phyloP scores from a whole-genome alignment of 371 early-diverging fungal genomes.

The Apophysomyces sp. region DNA sequence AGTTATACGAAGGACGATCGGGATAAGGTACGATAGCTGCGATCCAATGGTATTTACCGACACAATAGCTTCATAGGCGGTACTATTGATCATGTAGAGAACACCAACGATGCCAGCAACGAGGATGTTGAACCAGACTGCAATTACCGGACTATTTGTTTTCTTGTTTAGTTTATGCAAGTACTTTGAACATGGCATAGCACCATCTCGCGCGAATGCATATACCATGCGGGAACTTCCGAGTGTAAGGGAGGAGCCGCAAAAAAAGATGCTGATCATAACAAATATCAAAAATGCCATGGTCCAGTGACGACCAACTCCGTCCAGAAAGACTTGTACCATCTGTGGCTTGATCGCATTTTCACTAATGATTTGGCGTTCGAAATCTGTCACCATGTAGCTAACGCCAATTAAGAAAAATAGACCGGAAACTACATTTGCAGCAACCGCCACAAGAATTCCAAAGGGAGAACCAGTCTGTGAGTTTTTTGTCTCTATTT shows the following conservation, averaged over 20 bases:
- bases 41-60: conserved; percentile 75
- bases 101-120: conserved; percentile 44
- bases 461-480: conserved; percentile 57
- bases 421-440: conserved; percentile 57
- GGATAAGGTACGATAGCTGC: conserved; percentile 71
- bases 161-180: conserved; percentile 28
- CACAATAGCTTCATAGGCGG: conserved; percentile 66
- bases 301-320: conserved; percentile 53
- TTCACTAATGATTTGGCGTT: conserved; percentile 36
- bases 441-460: conserved; percentile 60
- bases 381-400: conserved; percentile 57
- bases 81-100: conserved; percentile 43
- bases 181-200: conserved; percentile 44
- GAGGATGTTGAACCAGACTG: conserved; percentile 48
- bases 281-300: conserved; percentile 59
- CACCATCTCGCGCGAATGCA: conserved; percentile 77
- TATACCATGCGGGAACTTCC: conserved; percentile 74
- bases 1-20: conserved; percentile 58
- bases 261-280: conserved; percentile 57
- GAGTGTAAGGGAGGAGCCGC: conserved; percentile 51
- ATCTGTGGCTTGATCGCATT: conserved; percentile 54
- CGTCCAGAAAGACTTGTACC: conserved; percentile 65
- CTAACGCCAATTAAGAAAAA: conserved; percentile 54
- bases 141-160: conserved; percentile 43
- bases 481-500: conserved; percentile 64